Base-by-base conservation (phyloP, 495 filamentous ascomycete genomes). In the Neurospora sp. region DNA sequence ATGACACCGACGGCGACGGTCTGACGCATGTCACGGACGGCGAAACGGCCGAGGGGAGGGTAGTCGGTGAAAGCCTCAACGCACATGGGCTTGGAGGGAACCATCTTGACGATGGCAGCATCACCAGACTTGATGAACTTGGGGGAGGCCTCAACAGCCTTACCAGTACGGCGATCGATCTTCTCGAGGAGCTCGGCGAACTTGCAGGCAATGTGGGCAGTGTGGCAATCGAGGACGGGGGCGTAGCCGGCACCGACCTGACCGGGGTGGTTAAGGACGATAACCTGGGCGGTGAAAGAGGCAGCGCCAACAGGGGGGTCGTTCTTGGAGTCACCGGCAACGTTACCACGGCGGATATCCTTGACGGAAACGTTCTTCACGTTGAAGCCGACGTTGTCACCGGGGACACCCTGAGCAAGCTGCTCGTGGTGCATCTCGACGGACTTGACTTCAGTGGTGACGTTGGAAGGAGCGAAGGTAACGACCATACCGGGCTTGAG, bases 361-460 rank as follows among this genome's bases (percentile, higher is more conserved):
- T 99, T 99, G 87, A 99, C 96, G 83, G 96, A 98, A 80, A 99
- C 96, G 96, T 99, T 99, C 95, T 98, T 97, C 87, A 99, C 96
- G 92, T 99, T 99, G 94, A 99, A 99, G 79, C 96, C 96, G 82
- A 99, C 96, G 88, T 99, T 99, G 91, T 99, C 96, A 88, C 96
- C 96, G 78, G 96, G 96, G 76, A 93, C 80, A 93, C 96, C 96
- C 89, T 97, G 93, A 80, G 86, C 82, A 82, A 99, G 94, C 91
- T 97, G 94, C 88, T 98, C 95, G 93, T 99, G 96, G 89, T 98
- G 94, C 96, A 99, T 99, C 89, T 99, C 96, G 80, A 99, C 96
- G 83, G 94, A 97, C 92, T 99, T 99, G 89, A 99, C 96, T 94
- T 99, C 96, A 88, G 96, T 99, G 89, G 96, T 98, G 80, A 99